Conservation (phyloP, 2,329 filamentous ascomycete genomes). For the Fulvia fulva region DNA sequence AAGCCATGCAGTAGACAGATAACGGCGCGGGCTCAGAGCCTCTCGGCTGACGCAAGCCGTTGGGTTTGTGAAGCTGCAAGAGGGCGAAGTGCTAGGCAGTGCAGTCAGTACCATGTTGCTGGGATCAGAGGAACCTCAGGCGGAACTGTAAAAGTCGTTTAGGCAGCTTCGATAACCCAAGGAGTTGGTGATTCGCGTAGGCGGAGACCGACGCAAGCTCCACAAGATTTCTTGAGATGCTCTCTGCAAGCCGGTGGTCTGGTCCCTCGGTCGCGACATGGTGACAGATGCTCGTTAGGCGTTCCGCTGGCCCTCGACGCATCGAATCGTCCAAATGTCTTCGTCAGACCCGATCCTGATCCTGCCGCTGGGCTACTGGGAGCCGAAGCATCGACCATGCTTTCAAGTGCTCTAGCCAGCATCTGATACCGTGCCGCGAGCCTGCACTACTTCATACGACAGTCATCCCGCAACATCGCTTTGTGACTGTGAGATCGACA, state of each 20-base stretch:
- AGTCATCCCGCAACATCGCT: too few species aligned
- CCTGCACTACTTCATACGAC: too few species aligned
- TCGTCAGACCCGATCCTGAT: too few species aligned
- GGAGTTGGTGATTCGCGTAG: not conserved
- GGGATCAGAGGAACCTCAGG: not conserved
- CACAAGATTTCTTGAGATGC: not conserved
- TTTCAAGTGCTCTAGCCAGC: too few species aligned
- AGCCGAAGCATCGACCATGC: too few species aligned
- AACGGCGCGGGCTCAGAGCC: not conserved
- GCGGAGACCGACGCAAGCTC: not conserved
- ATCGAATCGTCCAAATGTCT: not conserved
- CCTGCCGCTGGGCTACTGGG: too few species aligned
- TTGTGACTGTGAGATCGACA: too few species aligned
- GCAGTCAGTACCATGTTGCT: not conserved
- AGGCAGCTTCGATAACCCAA: not conserved
- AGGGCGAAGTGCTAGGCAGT: not conserved
- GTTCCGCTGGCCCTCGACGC: too few species aligned
- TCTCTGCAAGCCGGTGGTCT: not conserved
- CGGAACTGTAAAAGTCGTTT: not conserved
- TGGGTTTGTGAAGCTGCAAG: not conserved
- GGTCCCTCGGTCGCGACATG: not conserved
- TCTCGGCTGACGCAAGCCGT: not conserved
- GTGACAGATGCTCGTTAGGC: not conserved
- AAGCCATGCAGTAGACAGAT: constrained; percentile 2
- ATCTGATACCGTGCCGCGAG: too few species aligned